Base-by-base conservation (phyloP, 1,139 yeast genomes). In the Pichia sp. region DNA sequence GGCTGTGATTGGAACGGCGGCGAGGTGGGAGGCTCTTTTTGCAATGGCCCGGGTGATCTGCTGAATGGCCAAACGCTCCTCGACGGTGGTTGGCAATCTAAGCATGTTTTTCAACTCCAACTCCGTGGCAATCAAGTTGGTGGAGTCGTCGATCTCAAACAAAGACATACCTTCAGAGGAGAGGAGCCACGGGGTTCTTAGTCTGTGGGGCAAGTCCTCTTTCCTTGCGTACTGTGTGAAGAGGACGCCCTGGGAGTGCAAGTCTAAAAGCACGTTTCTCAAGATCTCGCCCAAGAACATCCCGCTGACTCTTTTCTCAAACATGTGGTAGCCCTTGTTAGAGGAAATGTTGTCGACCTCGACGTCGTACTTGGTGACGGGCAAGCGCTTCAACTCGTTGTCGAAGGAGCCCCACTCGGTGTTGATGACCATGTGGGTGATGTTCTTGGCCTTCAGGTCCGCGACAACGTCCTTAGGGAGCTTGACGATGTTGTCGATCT, bases 371-470 rank as follows among this genome's bases (percentile, higher is more conserved):
- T 81, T 79, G 5, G 95, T 88, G 51, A 74, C 77, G 56, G 97
- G 97, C 62, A 90, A 75, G 48, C 82, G 75, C 61, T 81, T 74
- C 55, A 90, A 75, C 31, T 81, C 82, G 66, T 90, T 90, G 71
- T 92, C 98, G 67, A 90, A 92, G 46, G 96, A 88, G 59, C 98
- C 98, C 97, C 98, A 92, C 73, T 92, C 98, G 45, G 97, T 90
- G 74, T 92, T 92, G 66, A 92, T 79, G 56, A 90, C 87, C 97
- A 92, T 92, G 57, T 88, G 85, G 2, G 76, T 75, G 58, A 80
- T 79, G 34, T 80, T 82, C 49, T 72, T 68, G 31, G 71, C 64
- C 52, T 73, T 74, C 50, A 78, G 67, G 45, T 75, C 72, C 26
- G 75, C 76, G 5, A 74, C 63, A 10, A 72, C 68, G 10, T 72